Evolutionary conservation across 495 filamentous ascomycete species (phyloP), one percentile per base, ranked within the genome.

Genomic region (Xylaria sp.): DNA sequence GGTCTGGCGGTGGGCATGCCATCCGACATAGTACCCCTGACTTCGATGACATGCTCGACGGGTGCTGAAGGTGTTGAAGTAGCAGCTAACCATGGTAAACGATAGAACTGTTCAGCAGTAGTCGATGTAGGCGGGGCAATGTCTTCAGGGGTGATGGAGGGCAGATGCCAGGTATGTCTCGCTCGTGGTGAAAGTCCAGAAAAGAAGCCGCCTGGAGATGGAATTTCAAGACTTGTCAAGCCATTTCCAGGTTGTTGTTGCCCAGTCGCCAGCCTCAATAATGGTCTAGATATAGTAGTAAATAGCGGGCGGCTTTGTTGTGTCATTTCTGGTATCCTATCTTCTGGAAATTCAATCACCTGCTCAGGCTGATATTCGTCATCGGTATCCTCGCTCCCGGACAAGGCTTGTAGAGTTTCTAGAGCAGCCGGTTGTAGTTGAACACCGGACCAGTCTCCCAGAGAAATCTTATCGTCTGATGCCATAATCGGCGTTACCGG

Each of bases 121-220:
- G 92, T 92, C 2, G 93, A 93, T 1, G 93, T 91, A 0, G 92
- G 92, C 3, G 86, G 88, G 68, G 78, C 81, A 67, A 77, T 75
- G 24, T 84, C 81, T 24, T 79, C 73, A 17, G 83, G 84, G 40
- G 80, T 81, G 73, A 71, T 79, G 57, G 78, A 64, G n/a, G 85
- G 81, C 41, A 84, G 65, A 75, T 87, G 82, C 94, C 94, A 98
- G 5, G 94, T 96, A 75, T 91, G 89, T 64, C 93, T 87, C 40
- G 90, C 88, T 61, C 89, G 86, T 1, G 88, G 84, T 19, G 87
- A 91, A 21, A 98, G 85, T 0, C 92, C 93, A 24, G 93, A 91
- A 79, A 98, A 98, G 84, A 98, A 97, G 0, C 92, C 93, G 33
- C 93, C 92, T 0, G 94, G 94, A 1, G 94, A 97, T 3, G 94